Conservation (phyloP, 176 grass and related monocot species). For the Lolium multiflorum region DNA sequence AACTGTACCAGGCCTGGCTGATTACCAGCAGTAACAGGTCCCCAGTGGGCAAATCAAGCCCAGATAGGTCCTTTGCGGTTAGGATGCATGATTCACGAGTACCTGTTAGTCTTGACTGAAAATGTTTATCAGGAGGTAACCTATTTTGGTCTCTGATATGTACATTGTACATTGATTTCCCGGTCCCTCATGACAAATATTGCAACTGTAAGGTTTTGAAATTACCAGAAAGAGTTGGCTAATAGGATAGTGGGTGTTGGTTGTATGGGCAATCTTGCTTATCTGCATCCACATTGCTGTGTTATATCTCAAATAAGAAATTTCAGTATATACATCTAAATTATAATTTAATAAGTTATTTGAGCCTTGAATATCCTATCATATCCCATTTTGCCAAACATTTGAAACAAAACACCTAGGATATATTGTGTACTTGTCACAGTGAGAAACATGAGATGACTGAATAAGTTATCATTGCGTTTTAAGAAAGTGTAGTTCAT, state of each 20-base stretch:
- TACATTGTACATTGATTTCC: not conserved
- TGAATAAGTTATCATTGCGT: not conserved
- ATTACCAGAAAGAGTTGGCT: not conserved
- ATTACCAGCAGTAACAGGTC: not conserved
- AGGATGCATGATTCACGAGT: constrained; percentile 10
- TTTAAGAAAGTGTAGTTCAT: not conserved
- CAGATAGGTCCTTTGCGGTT: not conserved
- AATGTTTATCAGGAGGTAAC: not conserved
- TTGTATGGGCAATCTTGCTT: not conserved
- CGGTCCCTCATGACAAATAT: not conserved
- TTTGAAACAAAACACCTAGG: not conserved
- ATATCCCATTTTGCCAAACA: constrained; percentile 12
- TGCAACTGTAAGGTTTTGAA: not conserved
- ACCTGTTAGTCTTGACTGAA: not conserved
- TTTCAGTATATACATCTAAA: not conserved
- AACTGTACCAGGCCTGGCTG: not conserved
- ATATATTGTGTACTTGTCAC: not conserved
- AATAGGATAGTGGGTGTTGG: not conserved
- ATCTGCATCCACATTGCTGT: not conserved
- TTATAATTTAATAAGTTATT: not conserved
- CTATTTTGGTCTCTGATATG: constrained; percentile 23
- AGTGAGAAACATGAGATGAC: not conserved
- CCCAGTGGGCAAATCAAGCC: not conserved
- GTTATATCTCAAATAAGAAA: not conserved
- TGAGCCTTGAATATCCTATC: not conserved